Conservation (phyloP, 768 basidiomycete genomes). For the Hemileccinum rubropunctum region DNA sequence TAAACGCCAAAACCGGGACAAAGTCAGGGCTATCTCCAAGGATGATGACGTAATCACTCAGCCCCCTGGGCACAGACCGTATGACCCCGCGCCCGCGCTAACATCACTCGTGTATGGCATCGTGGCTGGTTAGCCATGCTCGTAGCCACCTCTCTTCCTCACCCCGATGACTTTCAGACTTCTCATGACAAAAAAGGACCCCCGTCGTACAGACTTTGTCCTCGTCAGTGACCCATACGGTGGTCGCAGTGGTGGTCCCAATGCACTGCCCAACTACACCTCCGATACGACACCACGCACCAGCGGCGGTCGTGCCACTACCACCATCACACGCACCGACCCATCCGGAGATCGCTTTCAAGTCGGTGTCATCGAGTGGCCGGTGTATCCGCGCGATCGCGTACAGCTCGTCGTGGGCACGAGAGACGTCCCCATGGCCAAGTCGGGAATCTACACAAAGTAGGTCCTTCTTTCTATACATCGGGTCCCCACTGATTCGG, state of each 20-base stretch:
- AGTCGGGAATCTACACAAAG: slow-evolving; percentile 22
- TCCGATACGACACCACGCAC: slow-evolving; percentile 16
- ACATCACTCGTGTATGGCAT: neutral
- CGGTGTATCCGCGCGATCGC: slow-evolving; percentile 1
- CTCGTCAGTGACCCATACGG: slow-evolving; percentile 1
- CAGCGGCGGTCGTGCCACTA: slow-evolving; percentile 16
- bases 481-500: neutral
- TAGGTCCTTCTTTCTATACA: neutral
- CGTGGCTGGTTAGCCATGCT: neutral
- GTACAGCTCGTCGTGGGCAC: slow-evolving; percentile 25
- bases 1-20: too few relatives aligned
- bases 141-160: neutral
- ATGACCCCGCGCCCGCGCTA: neutral
- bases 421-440: slow-evolving; percentile 23
- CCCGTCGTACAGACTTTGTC: slow-evolving; percentile 25
- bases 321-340: slow-evolving; percentile 24
- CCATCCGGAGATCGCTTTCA: slow-evolving; percentile 20
- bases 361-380: slow-evolving; percentile 32
- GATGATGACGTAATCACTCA: slow-evolving; percentile 12
- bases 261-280: slow-evolving; percentile 6
- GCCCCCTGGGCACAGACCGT: neutral
- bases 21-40: neutral
- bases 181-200: slow-evolving; percentile 23
- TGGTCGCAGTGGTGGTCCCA: too few relatives aligned
- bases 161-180: slow-evolving; percentile 21